Evolutionary conservation across 371 early-diverging fungal species (phyloP).

Genomic region (Haplosporangium sp.): DNA sequence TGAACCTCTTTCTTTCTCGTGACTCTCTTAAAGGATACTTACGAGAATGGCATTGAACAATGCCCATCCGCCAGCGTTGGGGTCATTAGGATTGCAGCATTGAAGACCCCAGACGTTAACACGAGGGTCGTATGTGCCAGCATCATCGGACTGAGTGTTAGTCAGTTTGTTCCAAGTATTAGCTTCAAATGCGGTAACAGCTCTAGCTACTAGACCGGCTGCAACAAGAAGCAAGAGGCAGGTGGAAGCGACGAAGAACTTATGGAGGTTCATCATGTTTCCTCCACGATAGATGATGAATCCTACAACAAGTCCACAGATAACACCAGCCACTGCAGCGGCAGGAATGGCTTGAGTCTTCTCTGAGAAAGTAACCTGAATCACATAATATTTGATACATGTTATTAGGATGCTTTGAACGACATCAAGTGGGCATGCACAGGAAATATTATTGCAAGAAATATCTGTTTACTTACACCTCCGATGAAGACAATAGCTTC

Average conservation of each 20-base stretch:
- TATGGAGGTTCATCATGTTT: constrained; percentile 70
- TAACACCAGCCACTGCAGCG: constrained; percentile 76
- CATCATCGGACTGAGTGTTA: constrained; percentile 59
- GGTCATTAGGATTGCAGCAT: constrained; percentile 44
- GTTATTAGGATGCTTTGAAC: background rate
- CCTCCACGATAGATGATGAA: constrained; percentile 78
- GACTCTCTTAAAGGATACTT: constrained; percentile 17
- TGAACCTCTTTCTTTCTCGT: background rate
- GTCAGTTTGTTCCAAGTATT: constrained; percentile 56
- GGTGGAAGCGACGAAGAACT: constrained; percentile 84
- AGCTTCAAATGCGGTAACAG: constrained; percentile 55
- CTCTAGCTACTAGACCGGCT: constrained; percentile 76
- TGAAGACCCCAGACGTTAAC: constrained; percentile 56
- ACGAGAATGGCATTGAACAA: constrained; percentile 62
- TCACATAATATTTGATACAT: background rate
- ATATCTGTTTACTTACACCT: constrained; percentile 66
- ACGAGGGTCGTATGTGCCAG: constrained; percentile 58
- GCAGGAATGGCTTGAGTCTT: constrained; percentile 79
- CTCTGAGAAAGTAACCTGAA: constrained; percentile 71
- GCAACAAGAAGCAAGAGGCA: constrained; percentile 80
- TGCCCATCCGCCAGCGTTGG: constrained; percentile 31
- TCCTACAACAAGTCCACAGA: constrained; percentile 77
- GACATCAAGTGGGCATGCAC: background rate
- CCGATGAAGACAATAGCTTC: constrained; percentile 87
- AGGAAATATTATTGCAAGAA: background rate